A percentile compares a stretch with the other conserved stretches of the same genome.
Conservation (phyloP, 345 rosid genomes). For the Clausena lansium region DNA sequence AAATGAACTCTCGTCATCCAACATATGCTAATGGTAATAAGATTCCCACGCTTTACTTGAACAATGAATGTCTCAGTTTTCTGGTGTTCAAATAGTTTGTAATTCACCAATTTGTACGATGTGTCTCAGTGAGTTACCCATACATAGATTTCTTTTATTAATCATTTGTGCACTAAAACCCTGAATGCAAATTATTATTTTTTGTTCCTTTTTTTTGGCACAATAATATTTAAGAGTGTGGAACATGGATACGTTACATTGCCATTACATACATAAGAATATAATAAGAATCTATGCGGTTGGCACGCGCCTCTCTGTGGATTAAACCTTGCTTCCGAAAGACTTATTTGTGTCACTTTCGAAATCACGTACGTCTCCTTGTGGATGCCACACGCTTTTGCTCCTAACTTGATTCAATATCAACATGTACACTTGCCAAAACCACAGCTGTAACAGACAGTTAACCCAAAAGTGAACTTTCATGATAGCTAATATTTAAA, state of each 20-base stretch:
- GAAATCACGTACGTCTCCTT: background rate
- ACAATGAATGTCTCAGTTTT: background rate
- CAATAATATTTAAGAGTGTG: background rate
- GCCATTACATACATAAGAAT: no score
- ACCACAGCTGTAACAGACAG: no score
- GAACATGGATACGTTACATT: no score
- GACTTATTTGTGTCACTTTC: background rate
- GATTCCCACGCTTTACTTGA: background rate
- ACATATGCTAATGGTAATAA: no score
- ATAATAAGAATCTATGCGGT: background rate
- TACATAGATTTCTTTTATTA: background rate
- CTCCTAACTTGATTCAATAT: no score
- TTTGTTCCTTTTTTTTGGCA: background rate
- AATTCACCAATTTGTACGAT: background rate
- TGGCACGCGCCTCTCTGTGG: background rate
- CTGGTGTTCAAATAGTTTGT: background rate
- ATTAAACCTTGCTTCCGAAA: background rate
- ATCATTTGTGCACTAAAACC: background rate
- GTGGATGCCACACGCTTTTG: slow-evolving; percentile 12
- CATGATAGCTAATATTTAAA: no score
- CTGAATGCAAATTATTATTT: background rate
- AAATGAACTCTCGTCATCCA: no score
- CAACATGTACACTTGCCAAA: no score
- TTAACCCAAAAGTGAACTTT: no score
- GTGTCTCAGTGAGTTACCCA: background rate